These are phyloP conservation scores for Cephaloascus fragrans DNA, from an alignment of 805 yeast genomes.

Conservation along the genomic window DNA sequence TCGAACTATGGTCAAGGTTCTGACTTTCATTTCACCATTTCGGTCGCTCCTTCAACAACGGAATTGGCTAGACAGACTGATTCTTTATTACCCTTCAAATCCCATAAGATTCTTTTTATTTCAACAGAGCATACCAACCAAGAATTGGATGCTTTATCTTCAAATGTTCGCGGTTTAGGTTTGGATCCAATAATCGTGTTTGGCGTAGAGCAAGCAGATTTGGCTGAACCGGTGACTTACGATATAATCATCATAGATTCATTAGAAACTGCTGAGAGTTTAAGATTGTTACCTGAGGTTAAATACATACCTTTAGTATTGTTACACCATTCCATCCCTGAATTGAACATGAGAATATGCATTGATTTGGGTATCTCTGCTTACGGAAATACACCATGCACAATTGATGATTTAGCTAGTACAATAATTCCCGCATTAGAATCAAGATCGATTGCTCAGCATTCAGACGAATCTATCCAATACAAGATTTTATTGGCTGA, in stretches of 20 bases:
- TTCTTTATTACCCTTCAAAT: slow-evolving; percentile 59
- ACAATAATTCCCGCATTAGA: slow-evolving; percentile 80
- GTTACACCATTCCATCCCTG: slow-evolving; percentile 66
- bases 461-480: slow-evolving; percentile 67
- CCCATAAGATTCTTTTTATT: slow-evolving; percentile 62
- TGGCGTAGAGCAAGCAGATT: slow-evolving; percentile 45
- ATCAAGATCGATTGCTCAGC: slow-evolving; percentile 69
- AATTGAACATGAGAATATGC: slow-evolving; percentile 71
- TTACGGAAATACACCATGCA: slow-evolving; percentile 83
- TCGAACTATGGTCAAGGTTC: slow-evolving; percentile 77
- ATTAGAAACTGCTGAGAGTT: slow-evolving; percentile 59
- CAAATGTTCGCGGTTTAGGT: slow-evolving; percentile 42
- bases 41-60: slow-evolving; percentile 64
- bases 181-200: slow-evolving; percentile 53
- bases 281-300: slow-evolving; percentile 64
- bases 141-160: slow-evolving; percentile 41
- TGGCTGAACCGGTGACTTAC: slow-evolving; percentile 48
- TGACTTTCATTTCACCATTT: slow-evolving; percentile 70
- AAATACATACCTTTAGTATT: slow-evolving; percentile 81
- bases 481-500: slow-evolving; percentile 75
- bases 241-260: slow-evolving; percentile 82
- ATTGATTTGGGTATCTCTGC: slow-evolving; percentile 81
- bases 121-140: slow-evolving; percentile 49
- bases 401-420: slow-evolving; percentile 71
- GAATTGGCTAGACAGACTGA: slow-evolving; percentile 58